Evolutionary conservation across 768 basidiomycete genomes (phyloP), one percentile per base, ranked within the genome.

Genomic region (Rhizopogon vesiculosus): DNA sequence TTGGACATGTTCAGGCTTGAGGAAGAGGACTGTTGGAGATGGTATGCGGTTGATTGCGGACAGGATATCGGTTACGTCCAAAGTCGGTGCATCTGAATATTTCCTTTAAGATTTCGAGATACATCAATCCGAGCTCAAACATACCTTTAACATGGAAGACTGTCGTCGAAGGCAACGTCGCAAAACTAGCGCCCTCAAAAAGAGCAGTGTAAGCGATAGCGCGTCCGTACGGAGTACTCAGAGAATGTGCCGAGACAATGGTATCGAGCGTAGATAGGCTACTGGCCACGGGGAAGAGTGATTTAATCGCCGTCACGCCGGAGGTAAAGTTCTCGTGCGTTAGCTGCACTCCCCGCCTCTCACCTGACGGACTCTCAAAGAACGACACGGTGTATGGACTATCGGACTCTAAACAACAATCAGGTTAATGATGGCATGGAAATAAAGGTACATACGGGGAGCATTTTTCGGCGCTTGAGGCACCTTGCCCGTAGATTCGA

Each of bases 281-380:
- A 62, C 84, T 83, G 22, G 88, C 81, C 9, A 84, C 74, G 2
- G 94, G 93, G 61, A 96, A 82, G 19, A 94, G 66, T 5, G 85
- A 81, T 38, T 89, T 85, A 22, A 84, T 74, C 3, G 88, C 89
- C 0, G 91, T 84, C n/a, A 94, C 87, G 35, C 91, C 94, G 3
- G 94, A 91, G 2, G 92, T 95, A 56, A 96, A 66, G 60, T 93
- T 93, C 67, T 89, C 80, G 66, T 93, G 91, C 0, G 91, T 91
- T 33, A 94, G 72, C 56, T 85, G 84, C 7, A 79, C 80, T 22
- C 80, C 86, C 54, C 79, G 80, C 7, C 87, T 66, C 40, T 77
- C 74, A 35, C 86, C 81, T 18, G 76, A 71, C 18, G 77, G 62
- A 1, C 76, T 74, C 61, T 77, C 72, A 60, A 78, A 86, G 76